Base-by-base conservation (phyloP, 1,284 basidiomycete genomes). In the Cryptococcus sp. region DNA sequence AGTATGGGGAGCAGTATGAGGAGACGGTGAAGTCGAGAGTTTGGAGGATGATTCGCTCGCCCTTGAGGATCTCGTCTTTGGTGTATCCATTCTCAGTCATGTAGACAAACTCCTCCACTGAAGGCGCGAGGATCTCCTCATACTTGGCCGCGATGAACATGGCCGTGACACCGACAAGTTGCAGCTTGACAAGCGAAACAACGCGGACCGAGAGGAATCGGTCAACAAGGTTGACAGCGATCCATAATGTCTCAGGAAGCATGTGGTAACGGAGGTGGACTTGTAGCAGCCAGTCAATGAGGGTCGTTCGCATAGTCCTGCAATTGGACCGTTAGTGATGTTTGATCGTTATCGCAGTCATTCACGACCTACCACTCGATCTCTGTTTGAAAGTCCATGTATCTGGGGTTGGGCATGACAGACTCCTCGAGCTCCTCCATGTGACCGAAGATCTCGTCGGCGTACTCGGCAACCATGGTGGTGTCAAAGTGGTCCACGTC, bases 1-100 rank as follows among this genome's bases (percentile, higher is more conserved):
- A 94, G 81, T 99, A 99, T 2, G 96, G 96, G 48, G 95, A 96
- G 81, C 96, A 99, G 81, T 99, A 99, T 57, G 93, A 87, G 57
- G 94, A 98, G 74, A 99, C 78, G 78, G 89, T 88, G 81, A 98
- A 99, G 64, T 97, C 92, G 58, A 99, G 86, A 43, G 92, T 93
- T 79, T 81, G 73, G 57, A 96, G 82, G 70, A 99, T 88, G 75
- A 99, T 98, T 48, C 92, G 87, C 79, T 99, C 95, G 75, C 95
- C 95, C 80, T 97, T 97, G 64, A 99, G 84, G 72, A 99, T 95
- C 80, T 99, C 95, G 59, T 98, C 95, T 76, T 87, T 89, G 52
- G 86, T 86, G 80, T 93, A 98, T 1, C 90, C 93, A 59, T 88
- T 88, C 77, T 97, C 93, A 29, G 95, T 96, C 91, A 99, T 95